Base-by-base conservation (phyloP, 2,329 filamentous ascomycete genomes). In the Hypomyces rosellus region DNA sequence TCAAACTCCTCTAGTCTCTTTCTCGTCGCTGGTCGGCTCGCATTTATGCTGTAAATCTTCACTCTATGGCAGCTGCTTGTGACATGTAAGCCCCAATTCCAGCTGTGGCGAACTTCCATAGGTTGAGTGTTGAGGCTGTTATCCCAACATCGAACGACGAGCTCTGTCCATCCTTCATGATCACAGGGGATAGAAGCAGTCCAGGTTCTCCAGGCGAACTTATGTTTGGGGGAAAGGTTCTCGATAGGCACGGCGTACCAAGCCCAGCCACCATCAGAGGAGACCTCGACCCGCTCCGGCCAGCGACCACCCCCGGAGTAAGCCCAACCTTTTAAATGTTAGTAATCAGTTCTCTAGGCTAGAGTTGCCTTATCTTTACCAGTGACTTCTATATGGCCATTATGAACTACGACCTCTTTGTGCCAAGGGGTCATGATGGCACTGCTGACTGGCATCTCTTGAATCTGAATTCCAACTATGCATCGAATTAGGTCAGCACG, bases 391-490 rank as follows among this genome's bases (percentile, higher is more conserved):
- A 86, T 83, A 43, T 69, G 73, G 8, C 82, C 82, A 14, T 77
- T 72, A 56, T 86, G 82, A 0, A 85, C 66, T 30, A 85, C 72
- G 1, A 78, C 74, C n/a, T 83, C 74, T 57, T 81, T 82, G 16
- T 76, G 74, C 67, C 72, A 70, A 0, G 84, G 84, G 0, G 76
- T 70, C 78, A 86, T 86, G 57, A 86, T 85, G 16, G 83, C 84
- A 14, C 74, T 79, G 43, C 75, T 79, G 3, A 87, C 83, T 0
- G 84, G 84, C 83, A 87, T 88, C 34, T 86, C 84, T 59, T 88
- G 84, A 58, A 85, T 87, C 54, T 77, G 78, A 54, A 84, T 82
- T 0, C 81, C 83, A 42, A 81, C 79, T 56, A 78, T 76, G 8
- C 14, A n/a, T 16, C 13, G 6, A n/a, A n/a, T 38, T 16, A 16